Base-by-base conservation (phyloP, 768 basidiomycete genomes). In the Amylocystis lapponica region DNA sequence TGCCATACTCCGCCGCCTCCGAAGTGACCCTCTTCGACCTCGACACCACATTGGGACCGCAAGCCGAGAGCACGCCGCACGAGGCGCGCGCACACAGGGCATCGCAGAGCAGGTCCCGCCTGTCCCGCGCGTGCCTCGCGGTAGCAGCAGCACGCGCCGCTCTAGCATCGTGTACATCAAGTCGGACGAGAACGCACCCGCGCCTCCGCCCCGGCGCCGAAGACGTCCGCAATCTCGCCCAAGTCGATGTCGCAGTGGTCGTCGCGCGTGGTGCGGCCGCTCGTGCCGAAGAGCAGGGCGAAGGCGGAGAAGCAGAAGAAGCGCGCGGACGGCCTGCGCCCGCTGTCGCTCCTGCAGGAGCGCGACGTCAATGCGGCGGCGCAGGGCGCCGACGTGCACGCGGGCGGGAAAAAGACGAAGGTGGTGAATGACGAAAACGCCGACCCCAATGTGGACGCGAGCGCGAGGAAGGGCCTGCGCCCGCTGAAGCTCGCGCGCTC, bases 131-230 rank as follows among this genome's bases (percentile, higher is more conserved):
- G 41, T 50, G 36, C 50, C 54, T 10, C 32, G 48, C 27, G 52
- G 47, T 34, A 36, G 54, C 19, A 51, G 45, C 11, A 39, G 42
- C 41, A 44, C 38, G 39, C 70, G 71, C 52, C 76, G 75, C 54
- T 78, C 82, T 42, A 79, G 77, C 53, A 78, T 83, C 61, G 65
- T 74, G 46, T 81, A 83, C 63, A 76, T 81, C 55, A 78, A 72
- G 65, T 79, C 81, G 39, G 74, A 76, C 49, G 68, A 77, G 56
- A 55, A 66, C 47, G 36, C 50, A 14, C 36, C 54, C 6, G 37
- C 23, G 30, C 45, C 35, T 19, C 38, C 48, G 29, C 34, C 30
- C 14, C 29, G 10, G 30, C 40, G 34, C 26, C 31, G 16, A 40
- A 53, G 31, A 19, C 16, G 29, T 17, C 43, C 7, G 32, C 41